A percentile compares a stretch with the other conserved stretches of the same genome.
Evolutionary conservation across 208 protist species (phyloP).

Genomic region (Leishmania martiniquensis): DNA sequence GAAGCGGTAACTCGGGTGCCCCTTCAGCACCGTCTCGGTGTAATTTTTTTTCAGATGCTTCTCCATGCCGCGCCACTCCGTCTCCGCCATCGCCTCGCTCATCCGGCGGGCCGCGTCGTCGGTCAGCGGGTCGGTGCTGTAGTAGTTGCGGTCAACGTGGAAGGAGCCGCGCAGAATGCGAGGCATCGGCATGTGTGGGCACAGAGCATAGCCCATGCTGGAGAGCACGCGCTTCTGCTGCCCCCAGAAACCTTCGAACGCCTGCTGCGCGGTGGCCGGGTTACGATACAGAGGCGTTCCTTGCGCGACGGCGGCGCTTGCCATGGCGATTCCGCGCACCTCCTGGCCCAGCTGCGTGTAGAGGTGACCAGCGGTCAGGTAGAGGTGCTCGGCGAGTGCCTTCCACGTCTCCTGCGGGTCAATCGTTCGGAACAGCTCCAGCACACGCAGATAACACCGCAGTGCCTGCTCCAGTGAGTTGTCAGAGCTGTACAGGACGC

Average conservation of each 20-base stretch:
- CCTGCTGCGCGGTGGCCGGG: constrained; percentile 28
- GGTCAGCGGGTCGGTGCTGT: constrained; percentile 56
- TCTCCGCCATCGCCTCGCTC: constrained; percentile 42
- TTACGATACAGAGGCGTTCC: constrained; percentile 64
- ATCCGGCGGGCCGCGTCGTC: constrained; percentile 34
- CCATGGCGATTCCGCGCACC: constrained; percentile 55
- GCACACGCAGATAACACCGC: constrained; percentile 71
- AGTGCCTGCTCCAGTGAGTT: constrained; percentile 53
- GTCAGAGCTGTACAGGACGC: constrained; percentile 50
- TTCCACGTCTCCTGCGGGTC: constrained; percentile 58
- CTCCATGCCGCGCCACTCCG: constrained; percentile 80
- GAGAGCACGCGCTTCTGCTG: constrained; percentile 51
- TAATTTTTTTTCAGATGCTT: constrained; percentile 35
- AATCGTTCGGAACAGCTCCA: constrained; percentile 53
- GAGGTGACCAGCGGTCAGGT: constrained; percentile 47
- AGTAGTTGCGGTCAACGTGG: constrained; percentile 53
- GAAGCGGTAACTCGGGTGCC: constrained; percentile 22
- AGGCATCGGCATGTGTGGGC: constrained; percentile 78
- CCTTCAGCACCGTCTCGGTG: constrained; percentile 17
- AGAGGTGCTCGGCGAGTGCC: constrained; percentile 61
- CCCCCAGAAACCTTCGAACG: constrained; percentile 59
- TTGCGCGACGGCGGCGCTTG: constrained; percentile 49
- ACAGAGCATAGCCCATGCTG: constrained; percentile 54
- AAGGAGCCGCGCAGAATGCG: constrained; percentile 57
- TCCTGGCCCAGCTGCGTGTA: constrained; percentile 68